phyloP scores from a whole-genome alignment of 202 grass and related monocot species.

The Cymbopogon flexuosus region DNA sequence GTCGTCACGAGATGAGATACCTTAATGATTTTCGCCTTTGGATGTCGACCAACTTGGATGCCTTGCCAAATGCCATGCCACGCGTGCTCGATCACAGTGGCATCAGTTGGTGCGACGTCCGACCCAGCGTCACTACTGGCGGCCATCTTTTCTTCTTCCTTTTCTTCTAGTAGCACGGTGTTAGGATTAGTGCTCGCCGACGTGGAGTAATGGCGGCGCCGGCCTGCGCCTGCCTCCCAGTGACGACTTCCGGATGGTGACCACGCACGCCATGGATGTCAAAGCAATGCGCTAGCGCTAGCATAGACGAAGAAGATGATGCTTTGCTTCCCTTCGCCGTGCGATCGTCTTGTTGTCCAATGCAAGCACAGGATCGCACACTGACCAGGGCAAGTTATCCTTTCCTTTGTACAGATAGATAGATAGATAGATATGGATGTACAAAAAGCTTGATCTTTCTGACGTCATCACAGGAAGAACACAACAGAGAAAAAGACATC shows the following conservation, averaged over 20 bases:
- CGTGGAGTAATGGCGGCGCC: neutral
- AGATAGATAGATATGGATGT: too few relatives aligned
- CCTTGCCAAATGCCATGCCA: too few relatives aligned
- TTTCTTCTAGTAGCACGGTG: neutral
- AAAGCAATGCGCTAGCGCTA: neutral
- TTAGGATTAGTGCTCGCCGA: neutral
- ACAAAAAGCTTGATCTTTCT: too few relatives aligned
- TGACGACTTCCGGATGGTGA: slow-evolving; percentile 20
- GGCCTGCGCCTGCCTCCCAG: neutral
- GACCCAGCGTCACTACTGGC: neutral
- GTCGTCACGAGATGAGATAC: too few relatives aligned
- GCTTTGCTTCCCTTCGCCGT: slow-evolving; percentile 29
- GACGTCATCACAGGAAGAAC: too few relatives aligned
- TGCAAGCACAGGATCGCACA: slow-evolving; percentile 41
- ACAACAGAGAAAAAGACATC: neutral
- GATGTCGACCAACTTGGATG: too few relatives aligned
- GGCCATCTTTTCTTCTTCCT: neutral
- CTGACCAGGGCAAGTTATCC: slow-evolving; percentile 22
- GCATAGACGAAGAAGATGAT: neutral
- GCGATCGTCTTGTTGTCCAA: neutral
- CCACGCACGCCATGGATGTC: neutral
- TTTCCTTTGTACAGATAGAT: neutral
- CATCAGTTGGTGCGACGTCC: neutral
- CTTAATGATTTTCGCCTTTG: too few relatives aligned
- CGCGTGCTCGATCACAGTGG: neutral